phyloP scores from a whole-genome alignment of 768 basidiomycete species.

The Phaeotremella skinneri region DNA sequence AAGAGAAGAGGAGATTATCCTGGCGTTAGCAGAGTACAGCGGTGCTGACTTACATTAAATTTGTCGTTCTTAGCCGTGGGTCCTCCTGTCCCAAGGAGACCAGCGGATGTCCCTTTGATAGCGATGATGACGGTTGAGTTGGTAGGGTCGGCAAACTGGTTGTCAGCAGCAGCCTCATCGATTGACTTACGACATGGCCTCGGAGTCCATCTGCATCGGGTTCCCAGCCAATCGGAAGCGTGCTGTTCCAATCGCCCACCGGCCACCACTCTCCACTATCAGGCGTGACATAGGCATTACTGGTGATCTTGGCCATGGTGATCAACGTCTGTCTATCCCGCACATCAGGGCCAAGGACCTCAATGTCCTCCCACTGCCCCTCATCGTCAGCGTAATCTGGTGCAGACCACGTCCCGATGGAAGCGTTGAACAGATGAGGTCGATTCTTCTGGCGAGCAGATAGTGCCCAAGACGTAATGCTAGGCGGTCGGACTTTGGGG shows the following conservation, averaged over 20 bases:
- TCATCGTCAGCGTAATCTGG: slow-evolving; percentile 33
- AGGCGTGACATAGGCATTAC: slow-evolving; percentile 70
- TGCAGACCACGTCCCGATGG: slow-evolving; percentile 26
- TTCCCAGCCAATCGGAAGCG: slow-evolving; percentile 82
- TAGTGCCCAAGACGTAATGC: slow-evolving; percentile 38
- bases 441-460: slow-evolving; percentile 15
- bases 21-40: slow-evolving; percentile 12
- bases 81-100: slow-evolving; percentile 68
- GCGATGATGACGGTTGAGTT: slow-evolving; percentile 83
- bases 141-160: slow-evolving; percentile 49
- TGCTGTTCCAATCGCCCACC: slow-evolving; percentile 63
- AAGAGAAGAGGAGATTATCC: slow-evolving; percentile 90
- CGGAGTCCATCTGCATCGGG: slow-evolving; percentile 84
- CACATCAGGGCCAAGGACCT: slow-evolving; percentile 69
- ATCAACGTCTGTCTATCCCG: slow-evolving; percentile 68
- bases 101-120: slow-evolving; percentile 89
- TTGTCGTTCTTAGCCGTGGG: slow-evolving; percentile 85
- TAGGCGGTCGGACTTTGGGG: slow-evolving; percentile 33
- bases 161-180: slow-evolving; percentile 5
- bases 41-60: slow-evolving; percentile 58
- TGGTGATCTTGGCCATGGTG: slow-evolving; percentile 82
- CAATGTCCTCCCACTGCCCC: slow-evolving; percentile 63
- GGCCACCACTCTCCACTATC: slow-evolving; percentile 67
- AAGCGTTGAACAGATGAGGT: slow-evolving; percentile 1
- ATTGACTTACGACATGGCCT: slow-evolving; percentile 83